Percentiles rank a stretch among this genome's conserved stretches.
Conservation (phyloP, 2,329 filamentous ascomycete genomes). For the Monascus ruber region DNA sequence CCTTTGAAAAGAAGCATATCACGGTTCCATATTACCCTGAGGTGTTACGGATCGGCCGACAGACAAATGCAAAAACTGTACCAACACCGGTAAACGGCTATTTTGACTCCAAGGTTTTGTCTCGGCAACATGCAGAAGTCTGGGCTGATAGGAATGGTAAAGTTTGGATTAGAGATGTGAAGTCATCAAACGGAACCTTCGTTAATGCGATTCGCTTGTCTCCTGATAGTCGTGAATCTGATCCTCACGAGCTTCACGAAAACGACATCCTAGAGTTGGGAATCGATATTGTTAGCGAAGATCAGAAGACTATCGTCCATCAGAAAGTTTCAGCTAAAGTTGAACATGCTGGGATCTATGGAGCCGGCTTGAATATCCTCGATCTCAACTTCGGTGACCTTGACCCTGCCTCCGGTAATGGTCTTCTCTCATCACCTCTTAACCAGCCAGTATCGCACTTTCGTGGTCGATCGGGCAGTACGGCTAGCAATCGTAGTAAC, state of each 20-base stretch:
- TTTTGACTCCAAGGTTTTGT: constrained; percentile 96
- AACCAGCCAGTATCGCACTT: constrained; percentile 54
- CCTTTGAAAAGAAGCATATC: constrained; percentile 95
- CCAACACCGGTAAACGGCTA: constrained; percentile 86
- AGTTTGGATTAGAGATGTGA: constrained; percentile 92
- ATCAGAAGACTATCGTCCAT: constrained; percentile 96
- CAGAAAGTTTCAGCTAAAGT: constrained; percentile 97
- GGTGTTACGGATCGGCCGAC: constrained; percentile 83
- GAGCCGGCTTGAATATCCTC: constrained; percentile 57
- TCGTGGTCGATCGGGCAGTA: constrained; percentile 58
- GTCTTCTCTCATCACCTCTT: constrained; percentile 57
- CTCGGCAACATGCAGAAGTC: constrained; percentile 89
- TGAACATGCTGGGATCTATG: constrained; percentile 81
- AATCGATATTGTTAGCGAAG: constrained; percentile 97
- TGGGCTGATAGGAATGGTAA: constrained; percentile 80
- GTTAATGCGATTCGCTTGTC: constrained; percentile 87
- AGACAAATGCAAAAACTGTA: constrained; percentile 93
- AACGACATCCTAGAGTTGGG: constrained; percentile 88
- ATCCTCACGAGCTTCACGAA: constrained; percentile 84
- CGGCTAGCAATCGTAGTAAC: constrained; percentile 49
- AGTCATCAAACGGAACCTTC: constrained; percentile 97
- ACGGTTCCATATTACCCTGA: constrained; percentile 88
- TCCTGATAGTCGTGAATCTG: constrained; percentile 88
- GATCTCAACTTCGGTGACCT: constrained; percentile 90
- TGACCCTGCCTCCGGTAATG: constrained; percentile 62